Conservation (phyloP, 345 rosid genomes). For the Excoecaria cochinchinensis region DNA sequence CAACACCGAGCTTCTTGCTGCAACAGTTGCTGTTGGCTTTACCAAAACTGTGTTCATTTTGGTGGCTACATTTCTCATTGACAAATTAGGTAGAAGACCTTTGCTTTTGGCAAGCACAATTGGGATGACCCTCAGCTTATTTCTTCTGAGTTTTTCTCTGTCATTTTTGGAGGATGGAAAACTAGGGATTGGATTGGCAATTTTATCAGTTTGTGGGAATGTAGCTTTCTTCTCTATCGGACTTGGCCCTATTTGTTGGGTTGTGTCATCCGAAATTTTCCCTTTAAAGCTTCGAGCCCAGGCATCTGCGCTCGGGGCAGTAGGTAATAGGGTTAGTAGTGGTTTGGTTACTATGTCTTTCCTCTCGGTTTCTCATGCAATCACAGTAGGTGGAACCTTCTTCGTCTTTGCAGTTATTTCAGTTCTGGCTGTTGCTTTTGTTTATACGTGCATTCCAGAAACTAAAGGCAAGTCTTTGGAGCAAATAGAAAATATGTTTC, state of each 20-base stretch:
- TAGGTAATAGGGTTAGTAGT: conserved; percentile 30
- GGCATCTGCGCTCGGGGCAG: conserved; percentile 27
- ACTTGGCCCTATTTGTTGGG: conserved; percentile 34
- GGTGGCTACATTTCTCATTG: conserved; percentile 23
- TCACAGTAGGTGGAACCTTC: conserved; percentile 31
- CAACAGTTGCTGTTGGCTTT: conserved; percentile 30
- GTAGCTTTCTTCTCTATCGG: conserved; percentile 37
- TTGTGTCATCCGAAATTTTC: conserved; percentile 28
- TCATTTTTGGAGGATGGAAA: conserved; percentile 8
- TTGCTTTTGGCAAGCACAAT: conserved; percentile 26
- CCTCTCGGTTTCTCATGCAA: conserved; percentile 25
- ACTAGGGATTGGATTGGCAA: conserved; percentile 23
- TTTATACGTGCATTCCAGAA: conserved; percentile 29
- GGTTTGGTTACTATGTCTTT: conserved; percentile 26
- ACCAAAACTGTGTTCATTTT: conserved; percentile 26
- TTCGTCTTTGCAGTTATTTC: conserved; percentile 31
- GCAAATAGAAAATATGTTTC: conserved; percentile 31
- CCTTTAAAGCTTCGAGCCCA: conserved; percentile 32
- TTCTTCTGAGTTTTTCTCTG: conserved; percentile 16
- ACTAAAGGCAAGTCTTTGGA: conserved; percentile 46
- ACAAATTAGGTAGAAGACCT: conserved; percentile 27
- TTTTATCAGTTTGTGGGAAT: conserved; percentile 24
- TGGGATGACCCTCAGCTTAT: conserved; percentile 26
- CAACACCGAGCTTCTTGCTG: conserved; percentile 25
- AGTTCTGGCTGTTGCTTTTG: conserved; percentile 28